Base-by-base conservation (phyloP, 306 rosid species). In the Quercus robur region DNA sequence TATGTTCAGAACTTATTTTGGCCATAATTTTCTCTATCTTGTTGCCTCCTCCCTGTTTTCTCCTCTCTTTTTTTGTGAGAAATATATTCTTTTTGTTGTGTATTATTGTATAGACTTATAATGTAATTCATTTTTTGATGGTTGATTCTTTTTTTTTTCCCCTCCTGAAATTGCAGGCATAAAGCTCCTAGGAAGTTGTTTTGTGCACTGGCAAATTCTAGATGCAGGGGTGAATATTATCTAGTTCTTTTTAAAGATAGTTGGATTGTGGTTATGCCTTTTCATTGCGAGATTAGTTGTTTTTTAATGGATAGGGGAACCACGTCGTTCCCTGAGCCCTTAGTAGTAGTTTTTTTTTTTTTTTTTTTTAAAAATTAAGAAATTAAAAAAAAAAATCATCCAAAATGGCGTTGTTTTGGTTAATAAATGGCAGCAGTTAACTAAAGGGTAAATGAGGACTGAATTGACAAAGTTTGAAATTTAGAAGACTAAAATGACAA, bases 221-320 rank as follows among this genome's bases (percentile, higher is more conserved):
- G 95, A 90, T 94, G 97, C 95, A 85, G 98, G 92, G 98, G 89
- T 87, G 97, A 84, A 89, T 86, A 89, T 92, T 90, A 90, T 90
- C 96, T 90, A 89, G 93, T 89, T 86, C 75, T 81, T 80, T 76
- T n/a, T 49, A 19, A 78, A 81, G 84, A 90, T 83, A 64, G 86
- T 83, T 85, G 80, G 71, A 80, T 81, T 82, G 84, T 84, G 81
- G 71, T 89, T 81, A 64, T 84, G 87, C 72, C 76, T 81, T 49
- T 81, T 51, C 21, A 63, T 59, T 59, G 41, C 67, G 25, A 52
- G 73, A 64, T 2, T 41, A 7, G 11, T 41, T 41, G 46, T 38
- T 38, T 38, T 28, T 6, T 38, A 38, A 9, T 1, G 10, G 44
- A 38, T 38, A 38, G 9, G 44, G 10, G 44, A 38, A 38, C 44